A percentile compares a stretch with the other conserved stretches of the same genome.
Conservation (phyloP, 1,139 yeast genomes). For the Debaryomyces sp. region DNA sequence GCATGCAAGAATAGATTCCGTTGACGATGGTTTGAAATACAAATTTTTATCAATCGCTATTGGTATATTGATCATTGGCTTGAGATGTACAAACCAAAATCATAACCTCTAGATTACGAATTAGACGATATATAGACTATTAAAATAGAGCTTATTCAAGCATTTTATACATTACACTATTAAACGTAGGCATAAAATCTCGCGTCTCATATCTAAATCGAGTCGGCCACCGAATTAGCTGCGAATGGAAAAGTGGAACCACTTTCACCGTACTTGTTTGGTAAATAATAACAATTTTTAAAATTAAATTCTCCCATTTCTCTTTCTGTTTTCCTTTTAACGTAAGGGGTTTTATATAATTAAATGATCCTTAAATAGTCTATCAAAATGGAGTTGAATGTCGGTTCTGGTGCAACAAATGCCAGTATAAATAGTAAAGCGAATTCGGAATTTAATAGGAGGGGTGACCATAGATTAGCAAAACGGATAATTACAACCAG, state of each 20-base stretch:
- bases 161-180: background rate
- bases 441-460: background rate
- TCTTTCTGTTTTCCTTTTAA: background rate
- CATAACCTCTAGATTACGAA: slow-evolving; percentile 5
- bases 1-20: slow-evolving; percentile 26
- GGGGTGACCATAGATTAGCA: background rate
- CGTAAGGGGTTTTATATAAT: background rate
- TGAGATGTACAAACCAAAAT: slow-evolving; percentile 36
- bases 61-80: slow-evolving; percentile 47
- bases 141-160: background rate
- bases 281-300: background rate
- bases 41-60: slow-evolving; percentile 48
- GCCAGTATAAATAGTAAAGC: background rate
- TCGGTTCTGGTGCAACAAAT: background rate
- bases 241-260: slow-evolving; percentile 16
- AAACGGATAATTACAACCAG: background rate
- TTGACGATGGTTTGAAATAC: slow-evolving; percentile 46
- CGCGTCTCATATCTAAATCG: background rate
- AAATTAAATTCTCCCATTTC: background rate
- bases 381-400: background rate
- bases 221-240: slow-evolving; percentile 4
- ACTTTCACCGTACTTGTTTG: slow-evolving; percentile 6
- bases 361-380: background rate
- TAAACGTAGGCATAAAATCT: background rate
- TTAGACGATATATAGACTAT: slow-evolving; percentile 7